A percentile compares a stretch with the other conserved stretches of the same genome.
phyloP scores from a whole-genome alignment of 148 eudicot species.

The Chenopodium album region DNA sequence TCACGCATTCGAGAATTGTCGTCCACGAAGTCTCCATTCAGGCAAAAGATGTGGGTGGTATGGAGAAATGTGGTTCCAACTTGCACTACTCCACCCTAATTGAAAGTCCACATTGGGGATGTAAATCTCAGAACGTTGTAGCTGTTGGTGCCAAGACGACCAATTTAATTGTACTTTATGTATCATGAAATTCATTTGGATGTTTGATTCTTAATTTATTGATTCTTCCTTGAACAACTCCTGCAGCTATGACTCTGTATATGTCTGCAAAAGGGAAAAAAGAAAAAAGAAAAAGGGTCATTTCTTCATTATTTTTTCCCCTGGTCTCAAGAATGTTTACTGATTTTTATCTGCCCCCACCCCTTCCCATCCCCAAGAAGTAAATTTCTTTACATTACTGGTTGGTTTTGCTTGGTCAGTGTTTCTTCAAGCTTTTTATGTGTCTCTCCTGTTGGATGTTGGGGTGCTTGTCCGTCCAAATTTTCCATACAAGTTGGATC shows the following conservation, averaged over 20 bases:
- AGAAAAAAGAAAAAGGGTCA: conserved; percentile 13
- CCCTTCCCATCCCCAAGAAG: background rate
- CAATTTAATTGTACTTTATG: conserved; percentile 60
- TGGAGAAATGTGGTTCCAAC: conserved; percentile 17
- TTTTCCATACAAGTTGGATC: background rate
- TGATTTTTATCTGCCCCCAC: background rate
- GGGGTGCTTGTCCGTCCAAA: background rate
- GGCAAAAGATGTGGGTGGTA: conserved; percentile 22
- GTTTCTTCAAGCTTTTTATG: background rate
- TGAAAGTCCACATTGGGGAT: conserved; percentile 22
- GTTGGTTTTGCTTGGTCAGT: background rate
- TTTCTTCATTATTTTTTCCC: conserved; percentile 8
- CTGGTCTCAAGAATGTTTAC: conserved; percentile 1
- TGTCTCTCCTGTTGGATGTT: background rate
- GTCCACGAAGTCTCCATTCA: conserved; percentile 9
- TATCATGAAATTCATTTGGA: conserved; percentile 55
- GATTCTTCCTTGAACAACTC: conserved; percentile 45
- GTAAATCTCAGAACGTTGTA: conserved; percentile 40
- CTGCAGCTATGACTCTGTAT: conserved; percentile 30
- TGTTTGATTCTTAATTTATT: conserved; percentile 68
- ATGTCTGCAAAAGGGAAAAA: conserved; percentile 26
- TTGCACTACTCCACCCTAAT: conserved; percentile 29
- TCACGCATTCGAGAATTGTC: conserved; percentile 8
- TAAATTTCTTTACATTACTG: background rate
- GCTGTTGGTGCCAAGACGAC: conserved; percentile 42